These are phyloP conservation scores for Marchantia paleacea DNA, from an alignment of 225 moss, liverwort and hornwort species.

Conservation along the genomic window DNA sequence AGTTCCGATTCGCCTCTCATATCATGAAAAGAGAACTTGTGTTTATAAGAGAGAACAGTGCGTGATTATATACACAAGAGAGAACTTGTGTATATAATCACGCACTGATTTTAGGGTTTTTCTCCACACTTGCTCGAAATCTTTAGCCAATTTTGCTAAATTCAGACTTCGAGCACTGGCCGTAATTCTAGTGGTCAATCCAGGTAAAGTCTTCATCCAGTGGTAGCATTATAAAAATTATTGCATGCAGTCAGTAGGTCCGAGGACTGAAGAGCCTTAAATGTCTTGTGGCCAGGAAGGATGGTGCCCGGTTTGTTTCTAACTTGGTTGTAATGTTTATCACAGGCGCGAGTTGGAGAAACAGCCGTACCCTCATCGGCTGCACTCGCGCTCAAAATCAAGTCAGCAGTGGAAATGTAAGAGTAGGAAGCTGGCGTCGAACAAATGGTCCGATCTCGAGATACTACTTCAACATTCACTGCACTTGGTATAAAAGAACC, in stretches of 20 bases:
- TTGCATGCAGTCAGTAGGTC: not conserved
- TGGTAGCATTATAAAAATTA: not conserved
- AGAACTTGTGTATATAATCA: too few relatives aligned
- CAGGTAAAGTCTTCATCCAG: not conserved
- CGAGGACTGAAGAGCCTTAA: not conserved
- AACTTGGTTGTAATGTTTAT: not conserved
- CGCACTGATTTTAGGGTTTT: not conserved
- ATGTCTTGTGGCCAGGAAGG: not conserved
- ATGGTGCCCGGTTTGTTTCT: not conserved
- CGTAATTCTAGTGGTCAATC: not conserved
- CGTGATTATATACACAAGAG: too few relatives aligned
- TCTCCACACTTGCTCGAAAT: not conserved
- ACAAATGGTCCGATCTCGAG: not conserved
- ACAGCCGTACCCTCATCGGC: slow-evolving; percentile 3
- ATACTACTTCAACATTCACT: not conserved
- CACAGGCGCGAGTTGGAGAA: slow-evolving; percentile 6
- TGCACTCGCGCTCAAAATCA: slow-evolving; percentile 15
- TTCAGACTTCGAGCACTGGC: not conserved
- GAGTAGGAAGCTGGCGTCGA: not conserved
- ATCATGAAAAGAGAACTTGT: too few relatives aligned
- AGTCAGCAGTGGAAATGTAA: slow-evolving; percentile 13
- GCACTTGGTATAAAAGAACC: not conserved
- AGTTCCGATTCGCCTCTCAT: not conserved
- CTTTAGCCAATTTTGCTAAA: not conserved
- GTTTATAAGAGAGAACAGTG: too few relatives aligned